These are phyloP conservation scores for Orychophragmus violaceus DNA, from an alignment of 345 rosid species.

Conservation along the genomic window DNA sequence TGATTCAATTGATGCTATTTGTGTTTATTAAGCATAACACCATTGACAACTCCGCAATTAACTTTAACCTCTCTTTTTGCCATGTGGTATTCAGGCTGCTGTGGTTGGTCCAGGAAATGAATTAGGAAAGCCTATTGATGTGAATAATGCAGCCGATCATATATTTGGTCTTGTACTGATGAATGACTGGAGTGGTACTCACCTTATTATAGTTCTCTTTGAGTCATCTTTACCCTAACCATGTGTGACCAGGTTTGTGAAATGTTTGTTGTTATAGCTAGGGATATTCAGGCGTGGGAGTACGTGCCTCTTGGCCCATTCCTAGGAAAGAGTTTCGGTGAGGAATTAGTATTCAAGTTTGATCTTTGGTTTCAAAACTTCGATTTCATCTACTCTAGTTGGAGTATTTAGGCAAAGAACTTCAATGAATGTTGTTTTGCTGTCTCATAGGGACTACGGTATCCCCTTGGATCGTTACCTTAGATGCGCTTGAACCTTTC, in stretches of 20 bases:
- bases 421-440: conserved; percentile 10
- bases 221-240: conserved; percentile 3
- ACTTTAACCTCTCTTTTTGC: not conserved
- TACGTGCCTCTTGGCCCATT: conserved; percentile 96
- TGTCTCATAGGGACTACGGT: conserved; percentile 64
- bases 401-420: no score
- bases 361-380: not conserved
- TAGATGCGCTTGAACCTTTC: conserved; percentile 89
- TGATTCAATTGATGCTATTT: not conserved
- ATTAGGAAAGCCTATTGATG: conserved; percentile 72
- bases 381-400: not conserved
- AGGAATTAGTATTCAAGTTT: conserved; percentile 13
- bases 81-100: conserved; percentile 57
- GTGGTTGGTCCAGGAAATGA: conserved; percentile 96
- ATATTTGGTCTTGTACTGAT: conserved; percentile 83
- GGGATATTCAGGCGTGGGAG: conserved; percentile 99
- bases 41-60: not conserved
- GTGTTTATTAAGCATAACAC: not conserved
- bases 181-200: conserved; percentile 97
- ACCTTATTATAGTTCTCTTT: not conserved
- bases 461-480: conserved; percentile 98
- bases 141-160: conserved; percentile 79
- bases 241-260: not conserved
- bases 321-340: conserved; percentile 95
- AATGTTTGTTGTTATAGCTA: conserved; percentile 48